phyloP scores from a whole-genome alignment of 768 basidiomycete species.

The Pisolithus albus region DNA sequence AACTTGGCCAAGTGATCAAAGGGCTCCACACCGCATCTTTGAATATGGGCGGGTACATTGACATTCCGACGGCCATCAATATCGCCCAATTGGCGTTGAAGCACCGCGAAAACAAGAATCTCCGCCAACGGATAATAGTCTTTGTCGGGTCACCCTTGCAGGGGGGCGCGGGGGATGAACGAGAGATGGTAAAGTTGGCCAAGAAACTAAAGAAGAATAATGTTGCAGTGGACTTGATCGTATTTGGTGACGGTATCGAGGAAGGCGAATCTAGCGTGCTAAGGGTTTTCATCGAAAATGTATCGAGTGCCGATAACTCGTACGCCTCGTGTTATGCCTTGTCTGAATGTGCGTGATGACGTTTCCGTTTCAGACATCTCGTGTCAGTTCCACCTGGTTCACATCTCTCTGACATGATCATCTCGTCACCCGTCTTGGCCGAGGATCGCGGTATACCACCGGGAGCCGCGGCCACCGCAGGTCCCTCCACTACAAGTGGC shows the following conservation, averaged over 20 bases:
- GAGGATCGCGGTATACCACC: slow-evolving; percentile 72
- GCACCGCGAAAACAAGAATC: slow-evolving; percentile 97
- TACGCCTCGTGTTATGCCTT: slow-evolving; percentile 32
- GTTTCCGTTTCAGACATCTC: slow-evolving; percentile 54
- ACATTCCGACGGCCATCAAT: slow-evolving; percentile 85
- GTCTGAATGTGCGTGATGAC: not conserved
- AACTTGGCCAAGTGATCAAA: slow-evolving; percentile 84
- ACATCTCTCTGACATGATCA: slow-evolving; percentile 74
- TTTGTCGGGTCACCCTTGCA: slow-evolving; percentile 89
- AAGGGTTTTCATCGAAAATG: slow-evolving; percentile 75
- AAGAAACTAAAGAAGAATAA: slow-evolving; percentile 99
- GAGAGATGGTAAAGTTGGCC: slow-evolving; percentile 78
- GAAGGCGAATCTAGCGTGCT: slow-evolving; percentile 63
- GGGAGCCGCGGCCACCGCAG: slow-evolving; percentile 45
- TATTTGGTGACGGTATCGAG: slow-evolving; percentile 86
- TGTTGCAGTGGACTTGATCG: slow-evolving; percentile 87
- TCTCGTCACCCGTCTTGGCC: slow-evolving; percentile 75
- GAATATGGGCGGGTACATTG: slow-evolving; percentile 74
- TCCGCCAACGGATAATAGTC: slow-evolving; percentile 91
- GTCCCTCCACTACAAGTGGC: slow-evolving; percentile 40
- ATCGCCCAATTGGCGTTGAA: slow-evolving; percentile 95
- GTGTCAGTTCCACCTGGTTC: slow-evolving; percentile 72
- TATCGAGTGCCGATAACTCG: slow-evolving; percentile 81
- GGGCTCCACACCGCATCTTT: slow-evolving; percentile 66
- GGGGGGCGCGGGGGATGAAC: slow-evolving; percentile 63